These are phyloP conservation scores for Chiua virens DNA, from an alignment of 768 basidiomycete species.

Conservation along the genomic window DNA sequence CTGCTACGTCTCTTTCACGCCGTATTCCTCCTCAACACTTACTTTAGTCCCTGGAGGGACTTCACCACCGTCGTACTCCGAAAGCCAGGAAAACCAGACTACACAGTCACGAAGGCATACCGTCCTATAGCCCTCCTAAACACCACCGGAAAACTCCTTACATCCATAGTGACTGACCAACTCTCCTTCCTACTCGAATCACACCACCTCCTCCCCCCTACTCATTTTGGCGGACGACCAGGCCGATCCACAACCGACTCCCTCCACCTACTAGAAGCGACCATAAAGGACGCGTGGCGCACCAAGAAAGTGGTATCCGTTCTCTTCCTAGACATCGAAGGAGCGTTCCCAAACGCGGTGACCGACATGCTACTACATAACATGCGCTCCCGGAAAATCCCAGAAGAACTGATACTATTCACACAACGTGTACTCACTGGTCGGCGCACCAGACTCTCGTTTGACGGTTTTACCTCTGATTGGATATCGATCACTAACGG, in stretches of 20 bases:
- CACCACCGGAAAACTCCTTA: neutral
- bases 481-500: conserved; percentile 20
- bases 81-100: conserved; percentile 39
- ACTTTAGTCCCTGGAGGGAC: conserved; percentile 19
- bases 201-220: neutral
- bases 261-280: neutral
- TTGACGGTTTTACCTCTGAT: conserved; percentile 22
- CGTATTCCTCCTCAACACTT: conserved; percentile 4
- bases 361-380: neutral
- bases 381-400: conserved; percentile 9
- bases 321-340: conserved; percentile 2
- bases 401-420: neutral
- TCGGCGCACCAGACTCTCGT: conserved; percentile 8
- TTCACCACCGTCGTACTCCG: conserved; percentile 32
- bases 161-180: neutral
- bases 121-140: conserved; percentile 30
- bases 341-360: conserved; percentile 2
- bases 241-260: neutral
- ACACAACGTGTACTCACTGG: conserved; percentile 9
- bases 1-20: neutral
- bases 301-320: neutral
- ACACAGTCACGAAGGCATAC: conserved; percentile 34
- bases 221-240: neutral
- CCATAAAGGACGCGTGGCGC: neutral
- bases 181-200: neutral